Base-by-base conservation (phyloP, 1,139 yeast species). In the Protomyces inundatus region DNA sequence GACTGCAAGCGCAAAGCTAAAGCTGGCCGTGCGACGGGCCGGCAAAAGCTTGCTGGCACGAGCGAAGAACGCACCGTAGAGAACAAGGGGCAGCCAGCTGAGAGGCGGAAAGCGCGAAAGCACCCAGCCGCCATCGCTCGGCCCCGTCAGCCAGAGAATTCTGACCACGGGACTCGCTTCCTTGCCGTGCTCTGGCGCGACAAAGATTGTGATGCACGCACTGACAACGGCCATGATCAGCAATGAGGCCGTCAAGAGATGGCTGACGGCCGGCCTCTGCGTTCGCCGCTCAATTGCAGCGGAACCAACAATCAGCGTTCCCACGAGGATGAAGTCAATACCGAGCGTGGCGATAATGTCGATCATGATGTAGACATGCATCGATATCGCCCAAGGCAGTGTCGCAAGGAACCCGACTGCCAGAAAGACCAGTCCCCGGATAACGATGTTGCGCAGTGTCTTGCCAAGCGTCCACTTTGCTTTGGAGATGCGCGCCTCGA, bases 311-410 rank as follows among this genome's bases (percentile, higher is more conserved):
- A 58, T 52, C 14, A 58, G 50, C 34, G 42, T 14, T 3, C 62
- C 62, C 7, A 23, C 55, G 53, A 58, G 39, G n/a, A 58, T 52
- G 32, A 58, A 58, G 40, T 58, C 62, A 30, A 58, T 53, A 4
- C 62, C 62, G 34, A 58, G 56, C 4, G 62, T 53, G 12, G 42
- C 54, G 16, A 58, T 58, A 42, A 58, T 58, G 50, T 58, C 62
- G 33, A 58, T 39, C 12, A 58, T 32, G 4, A 58, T 16, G n/a
- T 10, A 58, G 12, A 55, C 62, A 10, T 34, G 35, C 33, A 57
- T 35, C 10, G 33, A 30, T 23, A 48, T 37, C 48, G 52, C 52
- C 34, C 30, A 58, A 32, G 62, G 62, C 12, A 58, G 23, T 10
- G 46, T 35, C 34, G 55, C 36, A 34, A 58, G n/a, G 52, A 23